These are phyloP conservation scores for Handroanthus guayacan DNA, from an alignment of 257 asterid genomes.

Conservation along the genomic window DNA sequence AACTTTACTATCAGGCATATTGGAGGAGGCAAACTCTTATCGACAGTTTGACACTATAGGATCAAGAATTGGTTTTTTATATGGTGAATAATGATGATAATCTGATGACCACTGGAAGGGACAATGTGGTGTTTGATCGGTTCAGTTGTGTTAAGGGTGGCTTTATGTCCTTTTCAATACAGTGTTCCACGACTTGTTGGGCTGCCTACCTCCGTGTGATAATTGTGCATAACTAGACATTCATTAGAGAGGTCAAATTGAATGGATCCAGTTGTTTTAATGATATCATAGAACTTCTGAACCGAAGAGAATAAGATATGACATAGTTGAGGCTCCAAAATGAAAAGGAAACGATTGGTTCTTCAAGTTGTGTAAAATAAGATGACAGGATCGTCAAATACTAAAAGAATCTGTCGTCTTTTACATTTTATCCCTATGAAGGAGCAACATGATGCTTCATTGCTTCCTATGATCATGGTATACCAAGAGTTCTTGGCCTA, in stretches of 20 bases:
- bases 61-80: too few species aligned
- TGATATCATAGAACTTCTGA: conserved; percentile 4
- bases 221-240: neutral
- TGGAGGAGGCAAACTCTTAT: too few species aligned
- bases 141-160: too few species aligned
- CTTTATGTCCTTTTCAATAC: too few species aligned
- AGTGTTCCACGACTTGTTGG: too few species aligned
- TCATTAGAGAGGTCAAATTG: conserved; percentile 5
- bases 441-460: conserved; percentile 1
- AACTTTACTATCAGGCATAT: too few species aligned
- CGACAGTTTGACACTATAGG: too few species aligned
- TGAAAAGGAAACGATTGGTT: neutral
- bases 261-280: neutral
- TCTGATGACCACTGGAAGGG: too few species aligned
- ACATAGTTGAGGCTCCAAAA: too few species aligned
- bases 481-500: neutral
- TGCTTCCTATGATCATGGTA: neutral
- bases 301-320: neutral
- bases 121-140: too few species aligned
- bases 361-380: neutral
- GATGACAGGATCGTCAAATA: conserved; percentile 20
- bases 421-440: neutral
- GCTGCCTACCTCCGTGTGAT: too few species aligned
- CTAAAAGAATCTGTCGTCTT: neutral
- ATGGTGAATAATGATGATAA: too few species aligned